A percentile compares a stretch with the other conserved stretches of the same genome.
phyloP scores from a whole-genome alignment of 495 filamentous ascomycete genomes.

The Podospora comata region DNA sequence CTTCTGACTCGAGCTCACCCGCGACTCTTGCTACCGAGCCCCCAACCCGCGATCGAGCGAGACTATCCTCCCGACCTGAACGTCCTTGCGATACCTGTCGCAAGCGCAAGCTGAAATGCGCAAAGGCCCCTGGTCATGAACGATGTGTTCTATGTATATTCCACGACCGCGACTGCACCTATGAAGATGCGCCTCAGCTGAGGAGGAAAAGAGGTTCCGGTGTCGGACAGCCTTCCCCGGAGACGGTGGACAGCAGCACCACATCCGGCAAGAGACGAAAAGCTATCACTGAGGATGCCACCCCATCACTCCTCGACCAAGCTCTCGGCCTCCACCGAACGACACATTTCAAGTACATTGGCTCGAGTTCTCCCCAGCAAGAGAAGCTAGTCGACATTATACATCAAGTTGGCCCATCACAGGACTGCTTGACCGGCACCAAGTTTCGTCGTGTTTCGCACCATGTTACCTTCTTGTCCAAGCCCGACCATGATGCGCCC shows the following conservation, averaged over 20 bases:
- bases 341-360: conserved; percentile 42
- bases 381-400: conserved; percentile 47
- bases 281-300: conserved; percentile 8
- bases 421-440: conserved; percentile 34
- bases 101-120: conserved; percentile 73
- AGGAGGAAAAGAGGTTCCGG: conserved; percentile 41
- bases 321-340: conserved; percentile 44
- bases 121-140: conserved; percentile 56
- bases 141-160: conserved; percentile 50
- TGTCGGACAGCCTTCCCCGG: too few relatives aligned
- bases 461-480: conserved; percentile 64
- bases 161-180: conserved; percentile 49
- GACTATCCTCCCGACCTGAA: conserved; percentile 22
- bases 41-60: conserved; percentile 11
- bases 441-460: conserved; percentile 61
- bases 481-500: conserved; percentile 43
- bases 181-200: conserved; percentile 52
- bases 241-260: not conserved
- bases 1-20: not conserved
- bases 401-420: conserved; percentile 33
- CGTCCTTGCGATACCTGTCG: conserved; percentile 66
- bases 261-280: not conserved
- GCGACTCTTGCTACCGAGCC: not conserved
- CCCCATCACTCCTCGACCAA: conserved; percentile 39
- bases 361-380: conserved; percentile 52